Evolutionary conservation across 106 monocot genomes (phyloP), one percentile per base, ranked within the genome.

Genomic region (Vanilla planifolia): DNA sequence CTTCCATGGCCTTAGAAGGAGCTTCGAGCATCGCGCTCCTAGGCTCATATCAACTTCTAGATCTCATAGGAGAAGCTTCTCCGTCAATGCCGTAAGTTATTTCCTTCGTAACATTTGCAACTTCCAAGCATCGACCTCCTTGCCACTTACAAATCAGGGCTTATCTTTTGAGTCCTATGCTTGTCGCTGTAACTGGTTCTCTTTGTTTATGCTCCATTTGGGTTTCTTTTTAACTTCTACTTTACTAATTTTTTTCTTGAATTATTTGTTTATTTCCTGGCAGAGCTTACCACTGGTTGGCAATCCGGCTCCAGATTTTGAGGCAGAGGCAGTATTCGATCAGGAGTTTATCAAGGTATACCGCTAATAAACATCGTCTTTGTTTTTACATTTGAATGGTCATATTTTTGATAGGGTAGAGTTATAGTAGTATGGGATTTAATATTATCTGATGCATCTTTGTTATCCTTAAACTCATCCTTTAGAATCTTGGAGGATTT

Each of bases 311-410:
- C 88, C 88, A 3, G 81, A 93, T 75, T 93, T 93, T 51, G 85
- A 78, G 60, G 93, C 88, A 2, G 88, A 93, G 51, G 93, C 93
- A 16, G 93, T 93, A 27, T 88, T 88, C 46, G 93, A 88, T 61
- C 88, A 88, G 77, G 88, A 93, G 51, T 93, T 93, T 51, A 79
- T 93, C 33, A 93, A 93, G 42, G 93, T 88, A 72, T 33, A 24
- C 5, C 32, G 20, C 10, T 48, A 60, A 43, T 15, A 61, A 43
- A 21, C 11, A 34, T 30, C 30, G 23, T 2, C 8, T 45, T 10
- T 63, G 17, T 9, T 4, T 48, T 2, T 19, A 9, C 30, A 53
- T 30, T n/a, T n/a, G n/a, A n/a, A n/a, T n/a, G n/a, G n/a, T n/a
- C n/a, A n/a, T n/a, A n/a, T n/a, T n/a, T n/a, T n/a, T n/a, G n/a